Evolutionary conservation across 441 rosid species (phyloP), one percentile per base, ranked within the genome.

Genomic region (Viola pubescens): DNA sequence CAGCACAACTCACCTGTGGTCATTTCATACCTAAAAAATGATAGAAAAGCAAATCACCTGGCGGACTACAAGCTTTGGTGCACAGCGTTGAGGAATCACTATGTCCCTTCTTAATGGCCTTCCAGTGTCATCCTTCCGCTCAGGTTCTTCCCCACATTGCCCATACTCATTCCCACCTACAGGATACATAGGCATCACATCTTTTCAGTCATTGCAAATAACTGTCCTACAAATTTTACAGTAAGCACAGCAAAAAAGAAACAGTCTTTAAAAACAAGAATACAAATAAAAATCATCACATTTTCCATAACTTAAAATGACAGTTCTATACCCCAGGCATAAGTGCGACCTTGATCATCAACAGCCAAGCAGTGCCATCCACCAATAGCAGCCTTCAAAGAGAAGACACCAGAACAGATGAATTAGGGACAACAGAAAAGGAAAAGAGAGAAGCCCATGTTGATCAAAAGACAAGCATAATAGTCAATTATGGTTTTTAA

Each of bases 321-420:
- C 11, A 46, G 9, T 9, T 47, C 50, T 73, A 45, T 80, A 88
- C 99, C 98, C 99, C 99, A 94, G 51, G 99, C 96, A 59, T 90
- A 94, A 50, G 97, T 86, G 47, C 83, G 82, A 54, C 97, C 99
- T 79, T 94, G 87, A 81, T 94, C 95, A 75, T 94, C 99, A 43
- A 94, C 99, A 74, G 99, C 97, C 83, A 94, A 82, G 75, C 96
- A 94, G 79, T 94, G 99, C 99, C 99, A 94, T 38, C 99, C 99
- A 67, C 97, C 97, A 73, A 90, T 90, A 59, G 97, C 99, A 0
- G 99, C 99, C 97, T 94, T 61, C 60, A 65, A 70, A 58, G 37
- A 37, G 6, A 4, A 48, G 46, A 2, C 16, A n/a, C n/a, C n/a
- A n/a, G n/a, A n/a, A n/a, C n/a, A n/a, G n/a, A n/a, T n/a, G n/a